Evolutionary conservation across 768 basidiomycete species (phyloP).

Genomic region (Phaeolepiota aurea): DNA sequence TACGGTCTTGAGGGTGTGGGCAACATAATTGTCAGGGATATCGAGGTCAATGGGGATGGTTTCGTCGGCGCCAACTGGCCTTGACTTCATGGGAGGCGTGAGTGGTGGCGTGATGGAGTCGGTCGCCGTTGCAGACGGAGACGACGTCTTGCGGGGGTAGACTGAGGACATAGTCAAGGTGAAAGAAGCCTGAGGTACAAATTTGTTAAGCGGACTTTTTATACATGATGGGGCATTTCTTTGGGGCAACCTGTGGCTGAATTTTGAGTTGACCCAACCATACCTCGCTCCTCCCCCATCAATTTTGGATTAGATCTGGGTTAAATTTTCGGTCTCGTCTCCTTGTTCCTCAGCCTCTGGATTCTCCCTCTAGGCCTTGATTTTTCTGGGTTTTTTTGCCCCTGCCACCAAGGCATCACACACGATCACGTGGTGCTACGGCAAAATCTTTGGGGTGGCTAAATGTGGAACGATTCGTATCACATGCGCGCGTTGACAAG

Average conservation of each 20-base stretch:
- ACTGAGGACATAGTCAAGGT: constrained; percentile 19
- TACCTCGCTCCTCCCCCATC: background rate
- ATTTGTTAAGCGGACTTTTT: background rate
- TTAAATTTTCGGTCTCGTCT: too few relatives aligned
- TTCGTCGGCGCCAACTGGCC: constrained; percentile 10
- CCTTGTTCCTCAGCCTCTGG: background rate
- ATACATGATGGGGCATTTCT: background rate
- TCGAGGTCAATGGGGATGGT: constrained; percentile 39
- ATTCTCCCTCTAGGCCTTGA: background rate
- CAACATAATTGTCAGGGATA: constrained; percentile 80
- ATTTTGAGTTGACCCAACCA: background rate
- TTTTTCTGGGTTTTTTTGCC: background rate
- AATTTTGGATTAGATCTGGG: background rate
- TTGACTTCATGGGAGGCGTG: constrained; percentile 2
- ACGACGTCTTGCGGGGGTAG: constrained; percentile 15
- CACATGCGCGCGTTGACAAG: too few relatives aligned
- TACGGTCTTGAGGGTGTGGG: constrained; percentile 60
- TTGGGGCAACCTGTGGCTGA: background rate
- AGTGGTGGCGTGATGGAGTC: constrained; percentile 4
- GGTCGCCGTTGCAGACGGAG: constrained; percentile 3
- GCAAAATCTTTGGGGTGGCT: too few relatives aligned
- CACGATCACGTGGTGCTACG: too few relatives aligned
- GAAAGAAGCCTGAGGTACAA: background rate
- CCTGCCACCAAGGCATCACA: too few relatives aligned
- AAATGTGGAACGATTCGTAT: too few relatives aligned